Evolutionary conservation across 352 stramenopile genomes (phyloP).

Genomic region (Phytophthora foliorum): DNA sequence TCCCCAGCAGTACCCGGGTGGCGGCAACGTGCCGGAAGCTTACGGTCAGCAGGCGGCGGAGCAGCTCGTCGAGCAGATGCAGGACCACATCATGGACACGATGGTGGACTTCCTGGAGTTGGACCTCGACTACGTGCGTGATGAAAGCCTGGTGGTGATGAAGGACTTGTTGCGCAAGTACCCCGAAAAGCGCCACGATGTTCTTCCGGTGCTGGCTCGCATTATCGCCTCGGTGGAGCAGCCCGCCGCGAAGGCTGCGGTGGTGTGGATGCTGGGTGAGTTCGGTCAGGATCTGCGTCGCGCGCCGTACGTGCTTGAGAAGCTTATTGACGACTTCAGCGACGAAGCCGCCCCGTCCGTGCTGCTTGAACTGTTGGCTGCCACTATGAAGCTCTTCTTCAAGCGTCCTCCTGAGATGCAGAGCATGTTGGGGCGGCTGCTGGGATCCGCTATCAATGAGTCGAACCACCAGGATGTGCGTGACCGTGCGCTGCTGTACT

Average conservation of each 20-base stretch:
- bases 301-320: conserved; percentile 98
- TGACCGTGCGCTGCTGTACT: conserved; percentile 98
- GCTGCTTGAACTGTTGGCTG: conserved; percentile 95
- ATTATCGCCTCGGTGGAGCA: conserved; percentile 83
- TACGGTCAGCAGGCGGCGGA: conserved; percentile 74
- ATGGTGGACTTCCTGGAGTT: conserved; percentile 98
- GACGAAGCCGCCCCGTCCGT: conserved; percentile 91
- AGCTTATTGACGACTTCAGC: conserved; percentile 94
- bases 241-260: conserved; percentile 92
- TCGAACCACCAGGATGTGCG: conserved; percentile 96
- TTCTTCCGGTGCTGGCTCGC: conserved; percentile 87
- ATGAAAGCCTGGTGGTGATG: conserved; percentile 97
- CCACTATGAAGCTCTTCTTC: conserved; percentile 99
- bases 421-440: conserved; percentile 96
- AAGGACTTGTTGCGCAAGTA: conserved; percentile 97
- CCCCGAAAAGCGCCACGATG: conserved; percentile 93
- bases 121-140: conserved; percentile 96
- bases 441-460: conserved; percentile 96
- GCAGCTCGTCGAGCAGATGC: conserved; percentile 76
- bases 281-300: conserved; percentile 94
- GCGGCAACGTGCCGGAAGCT: conserved; percentile 64
- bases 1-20: conserved; percentile 38
- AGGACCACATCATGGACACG: conserved; percentile 91
- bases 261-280: conserved; percentile 98
- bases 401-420: conserved; percentile 98